phyloP scores from a whole-genome alignment of 2,329 filamentous ascomycete genomes.

The Alternaria metachromatica region DNA sequence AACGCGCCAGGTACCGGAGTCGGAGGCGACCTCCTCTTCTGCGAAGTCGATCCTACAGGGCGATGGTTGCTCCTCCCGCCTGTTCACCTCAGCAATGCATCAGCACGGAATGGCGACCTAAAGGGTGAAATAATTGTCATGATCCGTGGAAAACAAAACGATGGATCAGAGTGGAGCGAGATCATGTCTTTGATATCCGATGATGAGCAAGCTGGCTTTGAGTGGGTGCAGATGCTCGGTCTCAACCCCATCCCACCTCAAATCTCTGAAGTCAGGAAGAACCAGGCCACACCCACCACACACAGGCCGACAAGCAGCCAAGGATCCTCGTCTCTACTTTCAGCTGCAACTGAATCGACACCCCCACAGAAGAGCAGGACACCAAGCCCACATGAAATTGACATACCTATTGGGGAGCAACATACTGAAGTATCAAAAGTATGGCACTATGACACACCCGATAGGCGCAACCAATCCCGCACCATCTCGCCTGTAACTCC shows the following conservation, averaged over 20 bases:
- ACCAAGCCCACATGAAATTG: conserved; percentile 61
- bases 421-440: conserved; percentile 55
- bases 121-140: conserved; percentile 81
- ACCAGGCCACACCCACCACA: conserved; percentile 59
- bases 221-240: conserved; percentile 91
- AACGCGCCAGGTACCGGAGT: conserved; percentile 71
- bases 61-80: conserved; percentile 93
- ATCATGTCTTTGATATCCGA: conserved; percentile 78
- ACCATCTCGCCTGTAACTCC: conserved; percentile 46
- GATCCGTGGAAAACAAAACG: conserved; percentile 74
- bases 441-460: conserved; percentile 51
- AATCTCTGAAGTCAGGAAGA: conserved; percentile 55
- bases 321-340: conserved; percentile 60
- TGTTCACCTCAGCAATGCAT: conserved; percentile 73
- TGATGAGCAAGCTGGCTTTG: conserved; percentile 76
- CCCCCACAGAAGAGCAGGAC: conserved; percentile 49
- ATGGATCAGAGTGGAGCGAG: conserved; percentile 78
- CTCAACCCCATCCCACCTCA: conserved; percentile 66
- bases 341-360: conserved; percentile 41
- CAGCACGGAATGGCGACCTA: conserved; percentile 77
- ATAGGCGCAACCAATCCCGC: conserved; percentile 35
- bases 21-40: conserved; percentile 86
- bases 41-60: conserved; percentile 79
- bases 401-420: conserved; percentile 68
- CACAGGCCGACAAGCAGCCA: conserved; percentile 56